These are phyloP conservation scores for Madurella fahalii DNA, from an alignment of 2,329 filamentous ascomycete genomes.

Conservation along the genomic window DNA sequence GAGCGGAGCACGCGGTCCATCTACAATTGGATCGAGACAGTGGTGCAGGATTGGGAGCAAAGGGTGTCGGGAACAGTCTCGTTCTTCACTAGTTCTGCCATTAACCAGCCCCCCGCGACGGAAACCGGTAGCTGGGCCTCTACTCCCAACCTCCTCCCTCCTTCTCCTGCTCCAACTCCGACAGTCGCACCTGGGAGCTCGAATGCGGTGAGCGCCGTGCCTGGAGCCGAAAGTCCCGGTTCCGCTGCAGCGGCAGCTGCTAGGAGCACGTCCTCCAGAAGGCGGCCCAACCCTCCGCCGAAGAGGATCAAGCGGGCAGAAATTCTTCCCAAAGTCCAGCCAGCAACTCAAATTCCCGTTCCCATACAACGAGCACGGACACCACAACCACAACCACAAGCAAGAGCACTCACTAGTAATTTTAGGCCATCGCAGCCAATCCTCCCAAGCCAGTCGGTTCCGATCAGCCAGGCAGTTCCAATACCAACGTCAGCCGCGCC, in stretches of 20 bases:
- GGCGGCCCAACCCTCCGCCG: constrained; percentile 17
- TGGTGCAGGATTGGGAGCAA: constrained; percentile 25
- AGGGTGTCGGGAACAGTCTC: constrained; percentile 19
- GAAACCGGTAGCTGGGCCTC: constrained; percentile 20
- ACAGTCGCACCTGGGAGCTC: constrained; percentile 14
- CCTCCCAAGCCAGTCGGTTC: constrained; percentile 18
- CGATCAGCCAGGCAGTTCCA: constrained; percentile 15
- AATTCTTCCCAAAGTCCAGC: constrained; percentile 14
- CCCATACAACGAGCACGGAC: constrained; percentile 21
- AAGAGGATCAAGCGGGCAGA: constrained; percentile 22
- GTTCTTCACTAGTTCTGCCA: constrained; percentile 13
- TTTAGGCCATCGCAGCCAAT: constrained; percentile 13
- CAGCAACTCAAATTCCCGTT: constrained; percentile 21
- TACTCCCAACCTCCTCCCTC: constrained; percentile 18
- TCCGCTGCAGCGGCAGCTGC: not conserved
- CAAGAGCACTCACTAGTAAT: constrained; percentile 1
- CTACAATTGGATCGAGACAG: constrained; percentile 26
- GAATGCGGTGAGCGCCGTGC: not conserved
- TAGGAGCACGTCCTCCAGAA: constrained; percentile 6
- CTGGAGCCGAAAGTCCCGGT: constrained; percentile 17
- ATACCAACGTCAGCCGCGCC: constrained; percentile 10
- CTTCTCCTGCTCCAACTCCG: constrained; percentile 23
- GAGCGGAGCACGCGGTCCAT: constrained; percentile 23
- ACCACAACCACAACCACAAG: constrained; percentile 19
- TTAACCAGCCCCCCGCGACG: constrained; percentile 8